Evolutionary conservation across 2,329 filamentous ascomycete species (phyloP), one percentile per base, ranked within the genome.

Genomic region (Trichocomaceae sp.): DNA sequence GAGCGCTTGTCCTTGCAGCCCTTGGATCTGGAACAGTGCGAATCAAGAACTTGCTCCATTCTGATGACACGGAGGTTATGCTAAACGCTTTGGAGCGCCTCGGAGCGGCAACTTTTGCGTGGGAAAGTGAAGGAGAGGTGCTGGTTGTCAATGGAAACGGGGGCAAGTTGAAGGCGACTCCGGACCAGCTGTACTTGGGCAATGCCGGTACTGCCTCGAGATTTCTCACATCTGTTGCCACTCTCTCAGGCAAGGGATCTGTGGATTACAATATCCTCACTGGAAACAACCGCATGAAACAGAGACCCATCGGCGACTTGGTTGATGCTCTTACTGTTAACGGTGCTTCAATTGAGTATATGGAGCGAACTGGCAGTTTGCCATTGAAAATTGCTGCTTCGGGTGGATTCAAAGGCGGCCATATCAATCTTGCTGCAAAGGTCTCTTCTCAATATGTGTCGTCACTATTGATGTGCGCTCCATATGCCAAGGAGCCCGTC

Each of bases 381-480:
- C 93, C 93, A 0, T 75, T 99, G 12, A 83, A 85, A 56, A 86
- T 99, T 50, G 82, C 86, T 58, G 90, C 93, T 46, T 87, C 87
- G 22, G 86, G 85, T 47, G 92, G 91, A 3, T 86, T 96, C 61
- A 82, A 84, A 47, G 92, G 91, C 54, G 93, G 93, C 37, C 79
- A 87, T 26, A 96, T 99, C 63, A 88, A 95, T 68, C 80, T 99
- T 55, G 90, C 91, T 10, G 93, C 93, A 0, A 97, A 93, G 42
- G 87, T 97, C 15, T 99, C 93, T 8, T 97, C 93, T n/a, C 93
- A 99, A 73, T 99, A 97, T 67, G 93, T 99, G 37, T 97, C 93
- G 0, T 96, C 92, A 1, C 84, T 99, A 60, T 78, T 99, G 50
- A 95, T 99, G 89, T 95, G 90, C 57, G 93, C 93, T 0, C 93